These are phyloP conservation scores for Eucalyptus paniculata DNA, from an alignment of 345 rosid genomes.

Conservation along the genomic window DNA sequence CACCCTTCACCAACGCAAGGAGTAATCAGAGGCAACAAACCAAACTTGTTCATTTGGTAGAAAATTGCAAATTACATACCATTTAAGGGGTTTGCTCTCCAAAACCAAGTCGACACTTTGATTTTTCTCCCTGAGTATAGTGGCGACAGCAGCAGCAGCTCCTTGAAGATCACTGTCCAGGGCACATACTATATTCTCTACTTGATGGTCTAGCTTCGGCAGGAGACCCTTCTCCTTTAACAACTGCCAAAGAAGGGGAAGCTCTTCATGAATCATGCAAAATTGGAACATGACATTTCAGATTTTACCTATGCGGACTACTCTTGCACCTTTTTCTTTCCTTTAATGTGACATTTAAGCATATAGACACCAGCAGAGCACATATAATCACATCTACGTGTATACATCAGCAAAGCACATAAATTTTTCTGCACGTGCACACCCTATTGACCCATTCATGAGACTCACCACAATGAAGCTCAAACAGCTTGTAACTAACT, in stretches of 20 bases:
- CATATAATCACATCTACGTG: background rate
- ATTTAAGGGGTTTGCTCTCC: slow-evolving; percentile 80
- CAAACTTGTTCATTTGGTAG: background rate
- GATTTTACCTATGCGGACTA: background rate
- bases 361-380: background rate
- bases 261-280: background rate
- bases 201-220: slow-evolving; percentile 52
- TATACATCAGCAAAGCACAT: background rate
- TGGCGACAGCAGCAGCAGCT: slow-evolving; percentile 72
- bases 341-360: background rate
- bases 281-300: background rate
- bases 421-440: background rate
- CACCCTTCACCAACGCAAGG: slow-evolving; percentile 31
- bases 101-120: slow-evolving; percentile 75
- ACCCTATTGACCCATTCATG: background rate
- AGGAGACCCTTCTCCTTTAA: slow-evolving; percentile 76
- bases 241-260: slow-evolving; percentile 24
- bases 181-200: slow-evolving; percentile 77
- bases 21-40: background rate
- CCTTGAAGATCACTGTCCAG: slow-evolving; percentile 70
- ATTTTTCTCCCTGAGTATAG: slow-evolving; percentile 64
- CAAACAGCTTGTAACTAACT: background rate
- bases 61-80: slow-evolving; percentile 17
- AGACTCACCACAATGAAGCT: background rate
- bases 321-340: background rate